These are phyloP conservation scores for Fusarium incarnatum DNA, from an alignment of 2,329 filamentous ascomycete genomes.

Conservation along the genomic window DNA sequence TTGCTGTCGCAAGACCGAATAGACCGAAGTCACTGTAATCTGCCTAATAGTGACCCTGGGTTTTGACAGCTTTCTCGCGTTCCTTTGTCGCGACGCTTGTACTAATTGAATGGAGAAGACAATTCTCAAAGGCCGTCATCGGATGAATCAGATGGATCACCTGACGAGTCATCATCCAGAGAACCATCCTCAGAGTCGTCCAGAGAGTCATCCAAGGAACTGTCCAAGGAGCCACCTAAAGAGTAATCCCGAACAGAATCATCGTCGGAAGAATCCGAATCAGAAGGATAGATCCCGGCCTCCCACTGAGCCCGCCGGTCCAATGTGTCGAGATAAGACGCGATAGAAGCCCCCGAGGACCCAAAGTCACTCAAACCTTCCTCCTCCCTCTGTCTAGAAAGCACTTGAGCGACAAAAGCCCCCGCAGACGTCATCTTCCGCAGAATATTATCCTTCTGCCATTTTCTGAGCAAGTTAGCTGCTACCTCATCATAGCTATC, in stretches of 20 bases:
- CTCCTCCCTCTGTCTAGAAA: not conserved
- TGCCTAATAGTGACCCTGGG: not conserved
- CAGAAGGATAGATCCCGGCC: not conserved
- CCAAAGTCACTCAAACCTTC: not conserved
- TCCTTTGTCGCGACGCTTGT: not conserved
- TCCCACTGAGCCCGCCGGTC: not conserved
- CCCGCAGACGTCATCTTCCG: not conserved
- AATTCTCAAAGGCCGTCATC: not conserved
- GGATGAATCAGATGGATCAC: not conserved
- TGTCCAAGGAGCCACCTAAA: not conserved
- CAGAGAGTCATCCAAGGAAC: not conserved
- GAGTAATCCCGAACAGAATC: not conserved
- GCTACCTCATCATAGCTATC: not conserved
- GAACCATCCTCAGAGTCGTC: not conserved
- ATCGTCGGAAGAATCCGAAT: not conserved
- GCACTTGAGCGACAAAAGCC: not conserved
- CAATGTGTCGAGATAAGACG: not conserved
- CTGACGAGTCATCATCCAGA: not conserved
- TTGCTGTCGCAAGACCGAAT: not conserved
- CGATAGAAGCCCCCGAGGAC: not conserved
- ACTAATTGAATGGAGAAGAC: not conserved
- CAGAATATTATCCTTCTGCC: not conserved
- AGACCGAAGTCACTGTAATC: not conserved
- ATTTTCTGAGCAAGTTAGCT: not conserved
- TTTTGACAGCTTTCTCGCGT: not conserved